phyloP scores from a whole-genome alignment of 2,329 filamentous ascomycete species.

The Venturia nashicola region DNA sequence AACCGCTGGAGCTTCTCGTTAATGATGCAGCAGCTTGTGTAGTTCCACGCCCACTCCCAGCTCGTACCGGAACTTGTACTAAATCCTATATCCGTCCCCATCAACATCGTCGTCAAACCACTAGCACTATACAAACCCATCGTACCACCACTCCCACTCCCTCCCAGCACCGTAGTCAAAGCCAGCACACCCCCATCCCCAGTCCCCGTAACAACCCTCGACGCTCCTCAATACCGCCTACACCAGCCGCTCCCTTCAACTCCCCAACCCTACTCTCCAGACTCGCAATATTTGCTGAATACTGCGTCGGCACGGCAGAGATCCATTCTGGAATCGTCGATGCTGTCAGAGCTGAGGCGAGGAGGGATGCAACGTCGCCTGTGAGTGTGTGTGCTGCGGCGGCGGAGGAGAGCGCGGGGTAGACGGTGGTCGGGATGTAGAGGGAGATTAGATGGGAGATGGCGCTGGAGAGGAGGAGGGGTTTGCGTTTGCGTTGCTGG shows the following conservation, averaged over 20 bases:
- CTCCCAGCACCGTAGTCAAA: no score
- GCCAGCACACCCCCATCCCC: no score
- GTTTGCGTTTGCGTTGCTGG: slow-evolving; percentile 5
- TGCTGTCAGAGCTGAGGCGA: slow-evolving; percentile 16
- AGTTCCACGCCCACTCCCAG: not conserved
- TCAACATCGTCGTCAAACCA: no score
- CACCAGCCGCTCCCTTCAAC: slow-evolving; percentile 11
- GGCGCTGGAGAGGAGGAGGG: slow-evolving; percentile 18
- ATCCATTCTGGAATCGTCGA: slow-evolving; percentile 17
- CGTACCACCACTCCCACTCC: no score
- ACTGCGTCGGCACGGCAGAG: slow-evolving; percentile 18
- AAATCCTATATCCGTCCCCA: not conserved
- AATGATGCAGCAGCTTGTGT: not conserved
- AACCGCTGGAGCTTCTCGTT: slow-evolving; percentile 5
- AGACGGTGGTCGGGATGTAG: slow-evolving; percentile 19
- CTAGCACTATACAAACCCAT: no score
- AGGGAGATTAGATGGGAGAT: slow-evolving; percentile 17
- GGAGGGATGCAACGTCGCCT: slow-evolving; percentile 17
- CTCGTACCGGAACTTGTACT: no score
- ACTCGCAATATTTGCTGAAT: slow-evolving; percentile 16
- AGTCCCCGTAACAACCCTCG: no score
- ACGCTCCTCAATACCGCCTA: no score
- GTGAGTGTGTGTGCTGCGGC: slow-evolving; percentile 18
- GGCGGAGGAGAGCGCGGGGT: slow-evolving; percentile 16
- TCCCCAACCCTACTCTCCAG: slow-evolving; percentile 16